Evolutionary conservation across 106 monocot species (phyloP).

Genomic region (Xerophyta viscosa): DNA sequence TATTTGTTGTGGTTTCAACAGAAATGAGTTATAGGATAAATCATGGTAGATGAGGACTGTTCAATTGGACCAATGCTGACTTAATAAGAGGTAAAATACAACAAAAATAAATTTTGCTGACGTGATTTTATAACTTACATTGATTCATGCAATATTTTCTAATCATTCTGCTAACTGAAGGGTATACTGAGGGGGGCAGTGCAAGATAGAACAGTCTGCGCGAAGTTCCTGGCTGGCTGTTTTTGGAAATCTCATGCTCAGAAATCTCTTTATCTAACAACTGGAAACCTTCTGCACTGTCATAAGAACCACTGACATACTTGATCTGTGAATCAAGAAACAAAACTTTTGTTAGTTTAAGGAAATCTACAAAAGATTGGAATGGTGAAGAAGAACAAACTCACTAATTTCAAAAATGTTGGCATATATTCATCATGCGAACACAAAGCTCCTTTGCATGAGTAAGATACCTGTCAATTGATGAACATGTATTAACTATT

Average conservation of each 20-base stretch:
- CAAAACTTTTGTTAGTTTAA: slow-evolving; percentile 1
- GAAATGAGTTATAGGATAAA: too few species aligned
- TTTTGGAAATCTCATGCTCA: slow-evolving; percentile 60
- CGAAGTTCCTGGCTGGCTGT: slow-evolving; percentile 54
- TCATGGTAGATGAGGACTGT: too few species aligned
- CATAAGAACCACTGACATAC: slow-evolving; percentile 95
- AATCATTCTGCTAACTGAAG: slow-evolving; percentile 92
- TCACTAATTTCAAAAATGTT: slow-evolving; percentile 77
- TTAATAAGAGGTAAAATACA: too few species aligned
- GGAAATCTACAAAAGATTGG: neutral
- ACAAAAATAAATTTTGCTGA: too few species aligned
- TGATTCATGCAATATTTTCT: slow-evolving; percentile 85
- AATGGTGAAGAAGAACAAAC: neutral
- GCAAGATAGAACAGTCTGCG: slow-evolving; percentile 96
- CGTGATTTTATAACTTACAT: too few species aligned
- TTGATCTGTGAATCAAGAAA: slow-evolving; percentile 62
- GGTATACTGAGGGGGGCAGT: slow-evolving; percentile 94
- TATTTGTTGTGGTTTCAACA: too few species aligned
- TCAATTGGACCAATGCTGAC: too few species aligned
- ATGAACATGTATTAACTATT: too few species aligned
- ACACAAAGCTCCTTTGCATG: slow-evolving; percentile 30
- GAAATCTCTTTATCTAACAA: slow-evolving; percentile 77
- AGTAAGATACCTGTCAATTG: slow-evolving; percentile 44
- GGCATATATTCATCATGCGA: slow-evolving; percentile 36
- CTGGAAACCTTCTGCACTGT: slow-evolving; percentile 70